Evolutionary conservation across 768 basidiomycete genomes (phyloP), one percentile per base, ranked within the genome.

Genomic region (Coprinellus aureogranulatus): DNA sequence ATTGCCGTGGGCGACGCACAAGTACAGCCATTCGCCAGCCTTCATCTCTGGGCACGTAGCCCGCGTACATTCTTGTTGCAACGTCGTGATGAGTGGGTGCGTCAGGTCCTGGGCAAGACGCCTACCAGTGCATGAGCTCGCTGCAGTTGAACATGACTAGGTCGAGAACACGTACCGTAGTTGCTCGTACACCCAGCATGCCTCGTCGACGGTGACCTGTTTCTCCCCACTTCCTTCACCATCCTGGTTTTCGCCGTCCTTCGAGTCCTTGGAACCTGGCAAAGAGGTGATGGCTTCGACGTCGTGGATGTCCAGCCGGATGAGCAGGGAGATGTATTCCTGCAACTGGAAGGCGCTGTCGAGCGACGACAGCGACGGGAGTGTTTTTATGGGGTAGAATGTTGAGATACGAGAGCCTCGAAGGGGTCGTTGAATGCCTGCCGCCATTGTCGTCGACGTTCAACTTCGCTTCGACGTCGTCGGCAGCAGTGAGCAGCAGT

Each of bases 11-110:
- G 94, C 95, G 39, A 95, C 94, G 63, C 96, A 98, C 5, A 98
- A 75, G 72, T 97, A 98, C 27, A 92, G 80, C 96, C 96, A 98
- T 77, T 98, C 93, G 55, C 92, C 92, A n/a, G 95, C 94, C 71
- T 95, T 95, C 96, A 99, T 99, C 73, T 96, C 89, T 1, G 94
- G 92, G 77, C 96, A 99, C 10, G 88, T 84, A 34, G 81, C 73
- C 39, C 91, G 84, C 12, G 88, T 92, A 68, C 95, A 98, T 69
- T 92, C 91, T 63, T 88, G 86, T 68, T 94, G 92, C 40, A 94
- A 75, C 67, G 85, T 86, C 1, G 89, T 90, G 46, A 95, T 90
- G 41, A 94, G 78, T 4, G 92, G 92, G 64, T 92, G 87, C 0
- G 89, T 86, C 30, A 95, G 78, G 69, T 95, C 93, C 70, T 92